Conservation (phyloP, 2,329 filamentous ascomycete species). For the Botrytis sinoallii region DNA sequence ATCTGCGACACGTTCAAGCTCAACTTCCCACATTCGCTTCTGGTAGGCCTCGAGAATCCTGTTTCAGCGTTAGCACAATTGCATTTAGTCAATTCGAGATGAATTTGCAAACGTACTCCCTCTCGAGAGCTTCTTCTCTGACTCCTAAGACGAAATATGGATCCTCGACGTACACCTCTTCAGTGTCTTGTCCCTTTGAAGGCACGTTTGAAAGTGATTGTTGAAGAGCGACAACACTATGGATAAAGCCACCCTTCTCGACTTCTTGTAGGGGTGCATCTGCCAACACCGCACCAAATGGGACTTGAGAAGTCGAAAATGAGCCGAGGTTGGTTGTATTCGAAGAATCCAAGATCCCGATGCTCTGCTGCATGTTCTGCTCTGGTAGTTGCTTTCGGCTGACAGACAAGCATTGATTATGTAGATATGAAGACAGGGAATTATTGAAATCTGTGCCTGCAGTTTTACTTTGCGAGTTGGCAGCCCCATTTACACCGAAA, state of each 20-base stretch:
- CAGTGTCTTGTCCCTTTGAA: neutral
- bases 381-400: neutral
- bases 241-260: neutral
- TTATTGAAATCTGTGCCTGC: neutral
- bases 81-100: no score
- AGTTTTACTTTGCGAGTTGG: neutral
- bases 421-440: neutral
- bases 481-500: neutral
- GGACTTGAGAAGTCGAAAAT: no score
- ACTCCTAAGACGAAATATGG: conserved; percentile 31
- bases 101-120: conserved; percentile 23
- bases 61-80: neutral
- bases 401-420: neutral
- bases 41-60: conserved; percentile 28
- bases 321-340: neutral
- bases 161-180: conserved; percentile 23
- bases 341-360: neutral
- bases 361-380: neutral
- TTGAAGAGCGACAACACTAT: neutral
- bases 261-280: neutral
- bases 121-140: conserved; percentile 21
- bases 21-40: conserved; percentile 26
- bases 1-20: conserved; percentile 23
- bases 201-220: neutral
- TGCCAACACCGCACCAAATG: neutral